These are phyloP conservation scores for Pythium monospermum DNA, from an alignment of 352 stramenopile species.

Conservation along the genomic window DNA sequence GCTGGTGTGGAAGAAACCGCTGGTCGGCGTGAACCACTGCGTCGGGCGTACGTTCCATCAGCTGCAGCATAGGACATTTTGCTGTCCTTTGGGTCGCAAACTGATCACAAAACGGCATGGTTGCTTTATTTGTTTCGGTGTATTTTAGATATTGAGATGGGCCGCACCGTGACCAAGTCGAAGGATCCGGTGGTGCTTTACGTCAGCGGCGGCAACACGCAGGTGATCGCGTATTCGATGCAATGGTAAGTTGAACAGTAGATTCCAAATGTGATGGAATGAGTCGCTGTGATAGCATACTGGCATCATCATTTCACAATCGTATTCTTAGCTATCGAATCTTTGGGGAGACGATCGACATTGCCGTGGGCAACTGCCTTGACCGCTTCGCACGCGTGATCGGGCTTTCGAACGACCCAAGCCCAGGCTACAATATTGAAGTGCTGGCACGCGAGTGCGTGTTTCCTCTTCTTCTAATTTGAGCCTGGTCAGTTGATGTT, in stretches of 20 bases:
- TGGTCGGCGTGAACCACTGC: slow-evolving; percentile 99
- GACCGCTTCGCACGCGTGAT: slow-evolving; percentile 96
- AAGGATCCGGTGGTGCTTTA: slow-evolving; percentile 98
- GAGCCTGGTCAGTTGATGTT: neutral
- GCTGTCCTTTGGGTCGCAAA: neutral
- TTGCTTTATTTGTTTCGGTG: neutral
- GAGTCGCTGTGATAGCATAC: neutral
- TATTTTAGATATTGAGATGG: slow-evolving; percentile 98
- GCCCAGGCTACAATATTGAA: slow-evolving; percentile 99
- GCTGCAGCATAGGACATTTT: neutral
- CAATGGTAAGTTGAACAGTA: slow-evolving; percentile 39
- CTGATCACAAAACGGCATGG: too few species aligned
- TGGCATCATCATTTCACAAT: neutral
- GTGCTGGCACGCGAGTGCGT: slow-evolving; percentile 92
- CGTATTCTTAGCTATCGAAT: slow-evolving; percentile 90
- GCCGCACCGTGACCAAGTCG: slow-evolving; percentile 93
- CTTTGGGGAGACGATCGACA: slow-evolving; percentile 99
- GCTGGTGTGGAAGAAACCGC: slow-evolving; percentile 93
- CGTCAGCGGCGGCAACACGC: slow-evolving; percentile 98
- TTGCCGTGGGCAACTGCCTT: slow-evolving; percentile 99
- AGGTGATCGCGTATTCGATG: slow-evolving; percentile 91
- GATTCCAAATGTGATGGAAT: neutral
- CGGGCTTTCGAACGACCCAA: slow-evolving; percentile 97
- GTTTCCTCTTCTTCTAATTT: neutral
- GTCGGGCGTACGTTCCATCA: slow-evolving; percentile 84